Base-by-base conservation (phyloP, 2,329 filamentous ascomycete genomes). In the Pyrenochaeta sp. region DNA sequence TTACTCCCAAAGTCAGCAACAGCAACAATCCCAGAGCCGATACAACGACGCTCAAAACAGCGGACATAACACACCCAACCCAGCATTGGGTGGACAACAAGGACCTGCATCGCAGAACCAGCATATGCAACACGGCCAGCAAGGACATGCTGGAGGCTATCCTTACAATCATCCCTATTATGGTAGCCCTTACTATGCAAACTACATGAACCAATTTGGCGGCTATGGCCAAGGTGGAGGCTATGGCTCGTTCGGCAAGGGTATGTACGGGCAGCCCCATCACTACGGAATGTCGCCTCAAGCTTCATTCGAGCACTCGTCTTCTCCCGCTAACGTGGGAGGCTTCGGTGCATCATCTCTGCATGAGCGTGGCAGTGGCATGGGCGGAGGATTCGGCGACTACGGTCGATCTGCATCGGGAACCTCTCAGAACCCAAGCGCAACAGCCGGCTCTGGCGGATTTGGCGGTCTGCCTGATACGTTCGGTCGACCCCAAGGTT, bases 1-100 rank as follows among this genome's bases (percentile, higher is more conserved):
- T 80, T 84, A 83, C 68, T 81, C 90, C 83, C 82, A 86, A 73
- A 81, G 87, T 87, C 76, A 89, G 84, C 74, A 81, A 85, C 72
- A 87, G 85, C 71, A 87, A 85, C 72, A 78, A 71, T 56, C 66
- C 39, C 91, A 93, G 76, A 91, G 88, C 75, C 90, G 89, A 67
- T 90, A 89, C 71, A 85, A 87, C 62, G 92, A 96, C 54, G 85
- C 86, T 61, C 91, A 93, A 72, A 92, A 90, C 81, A 97, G 92
- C 75, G 94, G 93, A 44, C 90, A 95, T 77, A 94, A 90, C 71
- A 97, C 93, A 2, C 93, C 94, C 36, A 95, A 96, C 80, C 93
- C 93, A 28, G 84, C 89, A 40, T 77, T 86, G 58, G 84, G 84
- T 58, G 81, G 79, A 51, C 84, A 85, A 58, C 83, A 85, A 58